Base-by-base conservation (phyloP, 2,329 filamentous ascomycete genomes). In the Pseudogymnoascus sp. region DNA sequence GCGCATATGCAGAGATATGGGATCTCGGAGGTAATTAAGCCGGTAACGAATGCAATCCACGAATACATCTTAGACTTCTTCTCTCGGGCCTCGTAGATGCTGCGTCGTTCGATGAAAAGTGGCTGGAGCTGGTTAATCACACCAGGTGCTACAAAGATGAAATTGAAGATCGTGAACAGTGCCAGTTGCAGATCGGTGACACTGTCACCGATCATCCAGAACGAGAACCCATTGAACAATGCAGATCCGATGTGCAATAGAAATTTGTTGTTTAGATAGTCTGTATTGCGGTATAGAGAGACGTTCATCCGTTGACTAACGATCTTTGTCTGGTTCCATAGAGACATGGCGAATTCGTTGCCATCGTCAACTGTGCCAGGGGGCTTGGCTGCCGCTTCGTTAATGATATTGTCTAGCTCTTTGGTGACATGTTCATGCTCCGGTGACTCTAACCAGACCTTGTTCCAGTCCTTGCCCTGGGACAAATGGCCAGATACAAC, bases 291-390 rank as follows among this genome's bases (percentile, higher is more conserved):
- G 74, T 77, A 89, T 4, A 89, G 76, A 0, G 85, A 77, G 0
- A 82, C 69, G 66, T 84, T 85, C 74, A 80, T 82, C 27, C 89
- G 87, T 4, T 81, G 72, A 7, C 83, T 81, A 45, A 89, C 87
- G 61, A 88, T 78, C 66, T 78, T 82, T 45, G 86, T 74, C 71
- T 93, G 90, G 35, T 81, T 73, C 66, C 70, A 75, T 65, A 92
- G 82, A 0, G 87, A 80, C 5, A 85, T 86, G 0, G 90, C 89
- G 65, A 92, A 93, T 72, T 92, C 88, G 59, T 84, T 79, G 64
- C 83, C 88, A 60, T 80, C 77, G 25, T 79, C 75, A 63, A 70
- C 66, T 65, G 70, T 76, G 60, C 72, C 76, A 0, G 74, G 71
- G 1, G 78, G 72, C 65, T 75, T 78, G 15, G 76, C 64, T 0